Conservation (phyloP, 352 stramenopile genomes). For the Globisporangium paddicum region DNA sequence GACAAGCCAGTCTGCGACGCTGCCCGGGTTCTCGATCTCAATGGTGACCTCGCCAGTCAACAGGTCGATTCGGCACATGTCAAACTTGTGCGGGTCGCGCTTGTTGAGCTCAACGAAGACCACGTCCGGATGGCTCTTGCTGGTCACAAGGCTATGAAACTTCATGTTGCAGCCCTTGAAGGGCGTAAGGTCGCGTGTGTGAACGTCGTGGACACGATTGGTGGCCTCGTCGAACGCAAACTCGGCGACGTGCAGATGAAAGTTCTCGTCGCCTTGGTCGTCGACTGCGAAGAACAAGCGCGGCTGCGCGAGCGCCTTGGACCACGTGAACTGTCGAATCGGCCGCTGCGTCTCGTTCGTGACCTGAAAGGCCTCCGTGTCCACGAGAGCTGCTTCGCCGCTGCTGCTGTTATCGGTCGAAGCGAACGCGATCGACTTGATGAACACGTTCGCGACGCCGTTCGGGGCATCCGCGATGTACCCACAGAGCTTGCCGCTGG, state of each 20-base stretch:
- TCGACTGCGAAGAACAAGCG: slow-evolving; percentile 16
- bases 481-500: slow-evolving; percentile 37
- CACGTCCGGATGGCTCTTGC: slow-evolving; percentile 20
- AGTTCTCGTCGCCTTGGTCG: slow-evolving; percentile 43
- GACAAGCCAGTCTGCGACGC: slow-evolving; percentile 21
- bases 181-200: slow-evolving; percentile 35
- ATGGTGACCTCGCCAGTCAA: slow-evolving; percentile 20
- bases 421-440: slow-evolving; percentile 16
- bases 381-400: slow-evolving; percentile 19
- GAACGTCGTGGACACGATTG: slow-evolving; percentile 8
- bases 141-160: slow-evolving; percentile 1
- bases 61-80: slow-evolving; percentile 26
- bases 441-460: slow-evolving; percentile 43
- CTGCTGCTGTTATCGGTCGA: no score
- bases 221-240: slow-evolving; percentile 23
- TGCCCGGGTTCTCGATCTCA: slow-evolving; percentile 26
- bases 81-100: slow-evolving; percentile 27
- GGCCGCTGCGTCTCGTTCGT: slow-evolving; percentile 33
- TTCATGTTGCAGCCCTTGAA: slow-evolving; percentile 20
- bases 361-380: slow-evolving; percentile 25
- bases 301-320: slow-evolving; percentile 15
- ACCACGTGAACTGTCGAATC: slow-evolving; percentile 35
- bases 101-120: slow-evolving; percentile 35
- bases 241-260: slow-evolving; percentile 37
- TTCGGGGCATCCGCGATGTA: slow-evolving; percentile 34